Evolutionary conservation across 768 basidiomycete species (phyloP).

Genomic region (Leccinum sublutescens): DNA sequence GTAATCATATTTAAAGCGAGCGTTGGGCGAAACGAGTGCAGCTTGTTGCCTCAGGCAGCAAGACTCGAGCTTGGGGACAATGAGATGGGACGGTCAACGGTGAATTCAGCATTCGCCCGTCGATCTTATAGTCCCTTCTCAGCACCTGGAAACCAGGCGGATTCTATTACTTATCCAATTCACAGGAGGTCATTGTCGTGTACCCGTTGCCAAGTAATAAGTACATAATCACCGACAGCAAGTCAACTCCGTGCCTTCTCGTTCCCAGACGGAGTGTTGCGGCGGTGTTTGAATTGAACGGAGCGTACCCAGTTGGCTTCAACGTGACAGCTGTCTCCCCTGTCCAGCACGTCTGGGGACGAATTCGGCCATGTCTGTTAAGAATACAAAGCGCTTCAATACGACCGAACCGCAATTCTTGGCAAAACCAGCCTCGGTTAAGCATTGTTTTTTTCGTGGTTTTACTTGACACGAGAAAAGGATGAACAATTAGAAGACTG

Average conservation of each 20-base stretch:
- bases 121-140: constrained; percentile 9
- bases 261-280: no score
- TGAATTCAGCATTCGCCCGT: background rate
- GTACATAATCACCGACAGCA: background rate
- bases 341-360: no score
- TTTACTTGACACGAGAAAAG: background rate
- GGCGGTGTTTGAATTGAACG: no score
- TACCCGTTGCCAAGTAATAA: background rate
- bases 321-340: no score
- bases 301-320: no score
- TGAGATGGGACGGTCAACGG: background rate
- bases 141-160: background rate
- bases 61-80: background rate
- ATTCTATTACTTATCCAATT: background rate
- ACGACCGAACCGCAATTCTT: no score
- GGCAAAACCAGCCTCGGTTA: no score
- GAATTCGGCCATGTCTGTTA: no score
- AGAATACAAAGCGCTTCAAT: no score
- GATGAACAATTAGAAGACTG: background rate
- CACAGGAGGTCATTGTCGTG: background rate
- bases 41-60: constrained; percentile 18
- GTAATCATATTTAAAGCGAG: constrained; percentile 18
- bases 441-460: background rate
- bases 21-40: constrained; percentile 16
- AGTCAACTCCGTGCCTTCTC: background rate